These are phyloP conservation scores for Hanseniaspora vineae DNA, from an alignment of 805 yeast species.

Conservation along the genomic window DNA sequence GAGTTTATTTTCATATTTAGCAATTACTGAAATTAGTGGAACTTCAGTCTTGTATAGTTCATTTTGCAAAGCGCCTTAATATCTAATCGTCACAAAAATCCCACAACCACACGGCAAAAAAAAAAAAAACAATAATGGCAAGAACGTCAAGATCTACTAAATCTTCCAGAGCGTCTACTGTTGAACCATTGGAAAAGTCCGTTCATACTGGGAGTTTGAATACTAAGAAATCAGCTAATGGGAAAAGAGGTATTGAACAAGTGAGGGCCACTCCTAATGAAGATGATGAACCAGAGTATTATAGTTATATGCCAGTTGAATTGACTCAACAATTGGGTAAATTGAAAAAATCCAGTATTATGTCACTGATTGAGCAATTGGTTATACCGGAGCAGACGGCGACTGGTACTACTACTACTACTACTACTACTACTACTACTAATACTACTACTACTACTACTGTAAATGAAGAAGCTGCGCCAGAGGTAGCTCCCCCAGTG, in stretches of 20 bases:
- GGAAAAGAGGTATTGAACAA: neutral
- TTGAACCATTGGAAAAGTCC: neutral
- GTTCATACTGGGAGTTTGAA: neutral
- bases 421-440: neutral
- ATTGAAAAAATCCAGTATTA: conserved; percentile 1
- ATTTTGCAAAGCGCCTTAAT: too few relatives aligned
- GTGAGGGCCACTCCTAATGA: neutral
- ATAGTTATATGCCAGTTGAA: neutral
- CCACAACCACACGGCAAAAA: too few relatives aligned
- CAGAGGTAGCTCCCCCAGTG: neutral
- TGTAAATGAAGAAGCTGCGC: neutral
- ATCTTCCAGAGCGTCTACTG: neutral
- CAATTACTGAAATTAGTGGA: too few relatives aligned
- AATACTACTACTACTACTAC: neutral
- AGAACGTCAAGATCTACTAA: neutral
- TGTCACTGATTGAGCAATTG: too few relatives aligned
- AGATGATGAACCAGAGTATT: neutral
- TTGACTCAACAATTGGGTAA: conserved; percentile 1
- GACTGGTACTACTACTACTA: neutral
- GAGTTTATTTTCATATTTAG: too few relatives aligned
- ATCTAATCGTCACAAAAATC: too few relatives aligned
- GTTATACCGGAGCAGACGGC: too few relatives aligned
- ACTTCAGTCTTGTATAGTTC: too few relatives aligned
- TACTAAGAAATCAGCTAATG: neutral
- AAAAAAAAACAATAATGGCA: too few relatives aligned